These are phyloP conservation scores for Talaromyces sp. DNA, from an alignment of 2,329 filamentous ascomycete species.

Conservation along the genomic window DNA sequence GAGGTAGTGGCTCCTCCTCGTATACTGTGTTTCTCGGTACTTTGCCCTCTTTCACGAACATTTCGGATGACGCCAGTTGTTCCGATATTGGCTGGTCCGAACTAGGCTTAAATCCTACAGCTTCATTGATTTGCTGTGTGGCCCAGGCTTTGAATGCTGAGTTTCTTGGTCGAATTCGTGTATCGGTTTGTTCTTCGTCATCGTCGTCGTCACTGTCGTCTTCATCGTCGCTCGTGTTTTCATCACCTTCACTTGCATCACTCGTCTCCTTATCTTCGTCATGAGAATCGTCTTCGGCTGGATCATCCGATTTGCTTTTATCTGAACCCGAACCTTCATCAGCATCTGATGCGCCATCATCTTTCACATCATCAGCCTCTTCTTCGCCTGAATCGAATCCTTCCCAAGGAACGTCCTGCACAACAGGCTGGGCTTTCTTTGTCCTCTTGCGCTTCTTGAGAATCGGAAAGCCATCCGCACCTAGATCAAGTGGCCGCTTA, in stretches of 20 bases:
- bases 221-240: conserved; percentile 24
- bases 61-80: conserved; percentile 27
- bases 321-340: conserved; percentile 12
- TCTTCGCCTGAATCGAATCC: conserved; percentile 47
- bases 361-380: conserved; percentile 35
- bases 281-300: conserved; percentile 34
- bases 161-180: conserved; percentile 36
- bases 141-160: conserved; percentile 95
- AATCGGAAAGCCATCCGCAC: conserved; percentile 74
- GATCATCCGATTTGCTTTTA: conserved; percentile 30
- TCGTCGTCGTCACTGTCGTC: conserved; percentile 24
- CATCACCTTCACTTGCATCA: conserved; percentile 23
- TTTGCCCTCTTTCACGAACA: conserved; percentile 32
- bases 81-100: conserved; percentile 33
- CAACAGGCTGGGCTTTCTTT: conserved; percentile 49
- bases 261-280: conserved; percentile 37
- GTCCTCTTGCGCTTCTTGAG: conserved; percentile 77
- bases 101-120: conserved; percentile 66
- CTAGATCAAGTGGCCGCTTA: conserved; percentile 80
- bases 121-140: conserved; percentile 77
- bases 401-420: conserved; percentile 46
- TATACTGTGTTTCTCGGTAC: conserved; percentile 38
- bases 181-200: conserved; percentile 34
- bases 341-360: conserved; percentile 21
- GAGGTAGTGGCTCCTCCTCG: conserved; percentile 42